These are phyloP conservation scores for Rhizophagus sp. DNA, from an alignment of 192 early-diverging fungal species.

Conservation along the genomic window DNA sequence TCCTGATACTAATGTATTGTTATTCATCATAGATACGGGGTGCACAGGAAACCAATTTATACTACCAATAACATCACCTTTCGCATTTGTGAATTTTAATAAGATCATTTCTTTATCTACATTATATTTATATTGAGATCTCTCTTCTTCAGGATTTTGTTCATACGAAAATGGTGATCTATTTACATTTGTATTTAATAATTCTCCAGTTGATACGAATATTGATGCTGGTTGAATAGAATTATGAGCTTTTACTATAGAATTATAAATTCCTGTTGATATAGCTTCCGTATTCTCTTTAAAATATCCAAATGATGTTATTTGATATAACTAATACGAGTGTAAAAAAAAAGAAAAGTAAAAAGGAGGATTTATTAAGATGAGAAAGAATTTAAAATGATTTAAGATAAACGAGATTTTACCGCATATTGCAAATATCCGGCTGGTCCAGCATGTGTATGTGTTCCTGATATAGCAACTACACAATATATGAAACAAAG, in stretches of 20 bases:
- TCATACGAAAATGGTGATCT: slow-evolving; percentile 34
- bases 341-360: background rate
- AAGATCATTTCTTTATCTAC: slow-evolving; percentile 39
- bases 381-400: too few species aligned
- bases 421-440: slow-evolving; percentile 41
- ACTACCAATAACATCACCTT: slow-evolving; percentile 28
- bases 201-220: slow-evolving; percentile 22
- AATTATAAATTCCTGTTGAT: slow-evolving; percentile 30
- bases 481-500: background rate
- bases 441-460: slow-evolving; percentile 38
- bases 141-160: slow-evolving; percentile 35
- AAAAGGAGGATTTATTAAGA: too few species aligned
- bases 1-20: slow-evolving; percentile 35
- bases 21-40: slow-evolving; percentile 35
- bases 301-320: slow-evolving; percentile 29
- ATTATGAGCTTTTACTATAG: slow-evolving; percentile 37
- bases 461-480: slow-evolving; percentile 29
- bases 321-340: background rate
- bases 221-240: slow-evolving; percentile 24
- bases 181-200: slow-evolving; percentile 37
- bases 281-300: slow-evolving; percentile 35
- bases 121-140: slow-evolving; percentile 30
- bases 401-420: background rate
- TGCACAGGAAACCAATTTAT: slow-evolving; percentile 42
- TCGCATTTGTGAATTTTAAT: slow-evolving; percentile 25